Evolutionary conservation across 2,329 filamentous ascomycete species (phyloP), one percentile per base, ranked within the genome.

Genomic region (Sporothrix sp.): DNA sequence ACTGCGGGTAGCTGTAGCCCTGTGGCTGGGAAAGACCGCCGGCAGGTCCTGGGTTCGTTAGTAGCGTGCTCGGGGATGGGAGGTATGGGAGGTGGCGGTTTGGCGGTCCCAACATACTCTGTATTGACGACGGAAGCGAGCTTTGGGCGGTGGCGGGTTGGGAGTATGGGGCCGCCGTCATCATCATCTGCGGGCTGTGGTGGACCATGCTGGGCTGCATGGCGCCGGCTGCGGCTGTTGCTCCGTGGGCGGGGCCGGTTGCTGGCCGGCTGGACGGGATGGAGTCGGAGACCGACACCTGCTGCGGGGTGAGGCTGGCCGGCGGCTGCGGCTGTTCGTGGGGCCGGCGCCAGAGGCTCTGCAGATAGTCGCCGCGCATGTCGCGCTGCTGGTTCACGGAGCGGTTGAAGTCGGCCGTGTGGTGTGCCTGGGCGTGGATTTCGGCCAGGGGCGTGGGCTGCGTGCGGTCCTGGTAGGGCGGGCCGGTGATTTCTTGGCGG

Each of bases 401-500:
- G 60, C 93, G 88, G 70, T 91, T 97, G 70, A 85, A 95, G 59
- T 97, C 91, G 52, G 88, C 87, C 16, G 91, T 85, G 56, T 95
- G 87, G 46, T 87, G 81, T 25, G 89, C 87, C 65, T 96, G 89
- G 40, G 85, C 84, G 57, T 93, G 75, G 49, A 97, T 81, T 60
- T 97, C 91, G 42, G 79, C 74, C 25, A 87, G 75, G 27, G 83
- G 79, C 56, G 84, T 86, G 10, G 87, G 75, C 63, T 90, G 82
- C 8, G 84, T 87, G 59, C 88, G 78, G 64, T 97, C 93, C 65
- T 91, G 84, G 68, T 96, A 98, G 9, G 89, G 75, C 33, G 85
- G 82, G 21, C 90, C 93, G 13, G 85, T 81, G 55, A 96, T 81
- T 63, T 97, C 93, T 68, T 96, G 93, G 57, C 91, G 81, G 20